These are phyloP conservation scores for Sclerotinia trifoliorum DNA, from an alignment of 2,329 filamentous ascomycete genomes.

Conservation along the genomic window DNA sequence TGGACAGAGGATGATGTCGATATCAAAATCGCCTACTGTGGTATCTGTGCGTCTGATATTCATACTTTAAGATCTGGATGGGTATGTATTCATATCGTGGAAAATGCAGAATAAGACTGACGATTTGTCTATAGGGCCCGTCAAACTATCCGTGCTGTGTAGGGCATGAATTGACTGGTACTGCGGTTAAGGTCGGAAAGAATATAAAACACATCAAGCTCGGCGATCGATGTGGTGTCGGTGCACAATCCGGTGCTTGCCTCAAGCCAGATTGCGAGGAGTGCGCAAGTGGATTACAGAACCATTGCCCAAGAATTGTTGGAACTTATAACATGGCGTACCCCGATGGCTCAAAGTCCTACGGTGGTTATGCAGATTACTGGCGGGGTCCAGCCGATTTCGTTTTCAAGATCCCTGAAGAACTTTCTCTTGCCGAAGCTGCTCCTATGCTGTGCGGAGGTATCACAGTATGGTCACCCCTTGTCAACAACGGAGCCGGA, in stretches of 20 bases:
- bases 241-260: constrained; percentile 47
- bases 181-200: constrained; percentile 47
- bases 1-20: constrained; percentile 53
- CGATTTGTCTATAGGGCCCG: not conserved
- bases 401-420: constrained; percentile 22
- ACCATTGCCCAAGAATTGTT: constrained; percentile 10
- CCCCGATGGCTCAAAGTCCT: constrained; percentile 20
- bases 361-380: constrained; percentile 21
- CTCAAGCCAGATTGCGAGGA: constrained; percentile 22
- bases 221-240: constrained; percentile 55
- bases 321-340: constrained; percentile 18
- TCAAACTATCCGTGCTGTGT: constrained; percentile 42
- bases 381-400: constrained; percentile 21
- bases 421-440: constrained; percentile 16
- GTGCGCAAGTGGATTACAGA: constrained; percentile 20
- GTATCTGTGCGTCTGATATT: constrained; percentile 47
- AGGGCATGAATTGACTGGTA: constrained; percentile 54
- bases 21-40: constrained; percentile 52
- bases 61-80: constrained; percentile 41
- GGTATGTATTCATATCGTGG: constrained; percentile 28
- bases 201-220: constrained; percentile 46
- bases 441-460: constrained; percentile 23
- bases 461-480: constrained; percentile 15
- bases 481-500: constrained; percentile 21
- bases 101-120: constrained; percentile 17